Evolutionary conservation across 768 basidiomycete genomes (phyloP), one percentile per base, ranked within the genome.

Genomic region (Lanmaoa pseudosensibilis): DNA sequence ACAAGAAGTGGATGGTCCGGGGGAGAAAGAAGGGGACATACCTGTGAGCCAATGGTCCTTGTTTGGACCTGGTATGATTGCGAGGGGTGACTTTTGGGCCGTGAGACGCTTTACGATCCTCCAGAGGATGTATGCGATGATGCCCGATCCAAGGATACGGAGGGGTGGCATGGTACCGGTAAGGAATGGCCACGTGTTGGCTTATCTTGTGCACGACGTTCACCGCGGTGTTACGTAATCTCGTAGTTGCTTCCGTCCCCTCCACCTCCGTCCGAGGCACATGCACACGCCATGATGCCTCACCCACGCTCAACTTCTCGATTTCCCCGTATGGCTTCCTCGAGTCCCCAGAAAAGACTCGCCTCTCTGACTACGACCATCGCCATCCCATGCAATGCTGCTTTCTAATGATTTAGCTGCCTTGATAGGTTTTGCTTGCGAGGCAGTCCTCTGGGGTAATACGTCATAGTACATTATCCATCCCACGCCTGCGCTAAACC

Each of bases 391-490:
- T 12, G 3, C 44, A 45, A 74, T 72, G 69, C 37, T 33, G 21
- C 69, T 75, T 40, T 52, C 62, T 1, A 62, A 56, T 16, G 69
- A 75, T 50, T 16, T 76, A 2, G 69, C 75, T 36, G 69, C 73
- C 13, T 57, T 77, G 46, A 64, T 75, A 44, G 75, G 75, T 25
- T 77, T 77, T 47, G 69, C 54, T 3, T 73, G 68, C 57, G 76
- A 77, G 56, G 65, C 73, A 0, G 65, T 65, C 16, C 58, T 76
- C 15, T 77, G 73, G 64, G 76, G 76, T n/a, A n/a, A n/a, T n/a
- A n/a, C n/a, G n/a, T n/a, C n/a, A n/a, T n/a, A n/a, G n/a, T 75
- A 33, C 36, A 61, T 56, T 0, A 30, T 16, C 12, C 30, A 5
- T 30, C 12, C 11, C 18, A 23, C 34, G 10, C n/a, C 15, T 15